Evolutionary conservation across 2,329 filamentous ascomycete genomes (phyloP).

Genomic region (Hymenoscyphus repandus): DNA sequence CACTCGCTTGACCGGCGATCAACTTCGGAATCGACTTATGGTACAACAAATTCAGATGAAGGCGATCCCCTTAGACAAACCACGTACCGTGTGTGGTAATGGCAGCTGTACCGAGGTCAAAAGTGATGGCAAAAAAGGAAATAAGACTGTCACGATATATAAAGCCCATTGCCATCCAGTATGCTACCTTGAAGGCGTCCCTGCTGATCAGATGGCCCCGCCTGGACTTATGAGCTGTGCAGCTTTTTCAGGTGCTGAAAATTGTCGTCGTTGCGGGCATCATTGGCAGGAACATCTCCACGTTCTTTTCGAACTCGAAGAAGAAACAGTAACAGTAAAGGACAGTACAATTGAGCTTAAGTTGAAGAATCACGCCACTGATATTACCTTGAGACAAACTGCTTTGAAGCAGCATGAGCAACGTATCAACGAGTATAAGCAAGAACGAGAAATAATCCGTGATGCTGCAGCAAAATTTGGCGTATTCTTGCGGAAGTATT

Average conservation of each 20-base stretch:
- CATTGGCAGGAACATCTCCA: constrained; percentile 36
- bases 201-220: constrained; percentile 23
- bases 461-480: constrained; percentile 34
- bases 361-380: constrained; percentile 23
- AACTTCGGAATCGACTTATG: constrained; percentile 27
- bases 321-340: constrained; percentile 20
- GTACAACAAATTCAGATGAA: constrained; percentile 26
- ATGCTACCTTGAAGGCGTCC: constrained; percentile 30
- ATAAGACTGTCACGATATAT: constrained; percentile 21
- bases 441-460: constrained; percentile 32
- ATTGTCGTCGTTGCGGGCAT: constrained; percentile 30
- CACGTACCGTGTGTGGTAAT: constrained; percentile 32
- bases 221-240: constrained; percentile 27
- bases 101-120: background rate
- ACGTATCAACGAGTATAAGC: constrained; percentile 28
- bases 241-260: constrained; percentile 22
- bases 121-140: constrained; percentile 2
- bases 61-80: constrained; percentile 21
- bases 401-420: constrained; percentile 24
- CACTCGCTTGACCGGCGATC: constrained; percentile 21
- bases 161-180: constrained; percentile 30
- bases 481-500: constrained; percentile 35
- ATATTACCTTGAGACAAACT: constrained; percentile 23
- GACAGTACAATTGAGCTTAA: constrained; percentile 26
- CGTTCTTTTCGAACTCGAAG: constrained; percentile 30